Conservation (phyloP, 192 early-diverging fungal species). For the Oehlia diaphana region DNA sequence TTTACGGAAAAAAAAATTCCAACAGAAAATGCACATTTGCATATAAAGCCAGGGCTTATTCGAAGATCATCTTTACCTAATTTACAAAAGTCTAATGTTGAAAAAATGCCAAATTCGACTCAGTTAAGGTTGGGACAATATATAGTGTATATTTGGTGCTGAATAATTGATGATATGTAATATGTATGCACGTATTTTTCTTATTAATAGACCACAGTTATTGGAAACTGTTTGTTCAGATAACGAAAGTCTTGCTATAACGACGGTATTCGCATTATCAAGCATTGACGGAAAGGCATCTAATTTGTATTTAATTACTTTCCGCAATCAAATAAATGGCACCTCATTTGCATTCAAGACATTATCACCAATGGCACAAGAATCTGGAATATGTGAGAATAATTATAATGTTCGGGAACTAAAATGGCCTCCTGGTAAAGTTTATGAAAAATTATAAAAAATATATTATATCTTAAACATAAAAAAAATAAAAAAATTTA, state of each 20-base stretch:
- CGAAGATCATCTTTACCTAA: slow-evolving; percentile 19
- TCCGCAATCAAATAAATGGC: background rate
- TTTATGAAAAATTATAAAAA: background rate
- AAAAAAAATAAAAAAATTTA: too few species aligned
- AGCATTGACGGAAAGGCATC: slow-evolving; percentile 3
- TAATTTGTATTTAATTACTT: slow-evolving; percentile 22
- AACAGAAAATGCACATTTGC: slow-evolving; percentile 9
- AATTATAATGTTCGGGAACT: background rate
- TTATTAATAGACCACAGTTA: slow-evolving; percentile 15
- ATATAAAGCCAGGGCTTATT: background rate
- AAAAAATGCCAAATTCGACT: background rate
- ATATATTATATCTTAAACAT: too few species aligned
- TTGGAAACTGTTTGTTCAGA: slow-evolving; percentile 3
- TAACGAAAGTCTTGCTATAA: background rate
- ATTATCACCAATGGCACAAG: background rate
- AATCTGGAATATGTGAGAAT: background rate
- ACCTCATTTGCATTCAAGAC: slow-evolving; percentile 17
- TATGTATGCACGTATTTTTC: background rate
- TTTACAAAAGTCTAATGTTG: background rate
- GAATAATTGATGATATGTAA: background rate
- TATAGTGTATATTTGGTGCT: background rate
- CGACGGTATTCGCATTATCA: slow-evolving; percentile 2
- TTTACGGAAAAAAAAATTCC: background rate
- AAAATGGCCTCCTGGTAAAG: slow-evolving; percentile 11
- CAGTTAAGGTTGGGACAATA: slow-evolving; percentile 2